These are phyloP conservation scores for Wallacemonas sp. DNA, from an alignment of 208 protist species.

Conservation along the genomic window DNA sequence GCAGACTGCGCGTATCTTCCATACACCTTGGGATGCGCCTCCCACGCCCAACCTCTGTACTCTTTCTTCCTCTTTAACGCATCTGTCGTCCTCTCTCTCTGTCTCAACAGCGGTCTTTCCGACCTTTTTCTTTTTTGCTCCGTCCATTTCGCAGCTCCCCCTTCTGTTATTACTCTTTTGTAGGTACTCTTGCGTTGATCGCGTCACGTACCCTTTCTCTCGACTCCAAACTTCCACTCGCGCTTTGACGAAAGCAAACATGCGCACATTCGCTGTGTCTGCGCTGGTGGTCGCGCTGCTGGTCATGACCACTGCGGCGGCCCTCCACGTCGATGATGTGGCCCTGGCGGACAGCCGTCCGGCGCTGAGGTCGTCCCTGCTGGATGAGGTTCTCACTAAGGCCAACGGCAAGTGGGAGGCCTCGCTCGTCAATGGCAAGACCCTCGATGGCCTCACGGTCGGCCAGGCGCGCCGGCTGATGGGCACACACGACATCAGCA, in stretches of 20 bases:
- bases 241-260: no score
- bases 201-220: background rate
- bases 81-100: background rate
- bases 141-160: constrained; percentile 4
- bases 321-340: constrained; percentile 13
- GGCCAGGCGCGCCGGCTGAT: constrained; percentile 42
- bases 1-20: background rate
- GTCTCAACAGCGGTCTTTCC: constrained; percentile 11
- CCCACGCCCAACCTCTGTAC: no score
- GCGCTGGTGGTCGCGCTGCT: constrained; percentile 23
- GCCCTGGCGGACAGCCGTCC: background rate
- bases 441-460: constrained; percentile 31
- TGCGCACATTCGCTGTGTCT: constrained; percentile 14
- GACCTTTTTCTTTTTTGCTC: constrained; percentile 5
- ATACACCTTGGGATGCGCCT: no score
- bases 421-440: constrained; percentile 38
- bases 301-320: constrained; percentile 16
- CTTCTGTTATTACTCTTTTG: background rate
- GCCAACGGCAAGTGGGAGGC: constrained; percentile 56
- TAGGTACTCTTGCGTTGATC: constrained; percentile 22
- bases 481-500: constrained; percentile 33
- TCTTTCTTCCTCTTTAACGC: background rate
- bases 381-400: constrained; percentile 9
- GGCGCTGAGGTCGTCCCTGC: constrained; percentile 2
- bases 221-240: background rate